Evolutionary conservation across 306 rosid genomes (phyloP).

Genomic region (Mucuna pruriens): DNA sequence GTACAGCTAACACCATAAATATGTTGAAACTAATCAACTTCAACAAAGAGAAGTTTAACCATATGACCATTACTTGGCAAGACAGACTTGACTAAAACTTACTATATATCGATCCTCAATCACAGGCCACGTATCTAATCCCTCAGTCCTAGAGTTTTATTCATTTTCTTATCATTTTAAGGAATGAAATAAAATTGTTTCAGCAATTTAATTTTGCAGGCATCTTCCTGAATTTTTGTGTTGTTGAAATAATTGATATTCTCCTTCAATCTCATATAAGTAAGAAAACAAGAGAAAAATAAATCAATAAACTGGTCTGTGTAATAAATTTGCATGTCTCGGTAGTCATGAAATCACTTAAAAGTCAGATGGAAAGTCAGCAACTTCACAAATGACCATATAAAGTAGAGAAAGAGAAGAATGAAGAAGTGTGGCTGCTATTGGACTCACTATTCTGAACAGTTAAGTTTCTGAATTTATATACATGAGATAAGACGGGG

Average conservation of each 20-base stretch:
- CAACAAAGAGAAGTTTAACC: constrained; percentile 13
- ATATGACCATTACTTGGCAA: constrained; percentile 26
- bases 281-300: constrained; percentile 5
- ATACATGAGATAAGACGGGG: not conserved
- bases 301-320: not conserved
- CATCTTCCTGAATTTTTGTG: constrained; percentile 26
- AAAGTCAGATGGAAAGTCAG: constrained; percentile 18
- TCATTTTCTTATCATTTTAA: constrained; percentile 18
- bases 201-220: not conserved
- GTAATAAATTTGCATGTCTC: constrained; percentile 17
- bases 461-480: not conserved
- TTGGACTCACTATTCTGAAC: not conserved
- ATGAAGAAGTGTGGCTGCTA: not conserved
- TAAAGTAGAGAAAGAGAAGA: not conserved
- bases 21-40: constrained; percentile 22
- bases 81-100: constrained; percentile 20
- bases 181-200: constrained; percentile 30
- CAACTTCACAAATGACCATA: constrained; percentile 11
- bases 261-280: not conserved
- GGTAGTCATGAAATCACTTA: constrained; percentile 4
- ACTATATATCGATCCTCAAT: not conserved
- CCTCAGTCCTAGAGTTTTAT: constrained; percentile 30
- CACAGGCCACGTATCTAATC: constrained; percentile 4
- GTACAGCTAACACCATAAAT: constrained; percentile 26
- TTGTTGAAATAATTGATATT: constrained; percentile 19